A percentile compares a stretch with the other conserved stretches of the same genome.
phyloP scores from a whole-genome alignment of 495 filamentous ascomycete genomes.

The Penicillium pancosmium region DNA sequence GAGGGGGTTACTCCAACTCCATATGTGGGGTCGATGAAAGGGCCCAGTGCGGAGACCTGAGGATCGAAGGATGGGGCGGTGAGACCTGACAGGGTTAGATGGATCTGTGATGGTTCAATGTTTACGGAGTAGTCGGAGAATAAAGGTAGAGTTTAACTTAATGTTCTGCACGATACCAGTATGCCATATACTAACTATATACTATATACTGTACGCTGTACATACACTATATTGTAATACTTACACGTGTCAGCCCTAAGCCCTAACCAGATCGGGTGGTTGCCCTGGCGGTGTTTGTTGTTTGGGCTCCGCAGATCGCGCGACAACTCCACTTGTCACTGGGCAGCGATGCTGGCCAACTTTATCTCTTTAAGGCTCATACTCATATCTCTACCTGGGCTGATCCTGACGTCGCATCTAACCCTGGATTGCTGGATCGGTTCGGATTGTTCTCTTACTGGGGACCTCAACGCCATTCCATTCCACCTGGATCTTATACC shows the following conservation, averaged over 20 bases:
- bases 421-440: conserved; percentile 9
- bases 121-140: too few species aligned
- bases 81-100: neutral
- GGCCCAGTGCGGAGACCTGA: conserved; percentile 15
- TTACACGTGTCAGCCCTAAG: conserved; percentile 19
- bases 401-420: conserved; percentile 17
- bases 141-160: too few species aligned
- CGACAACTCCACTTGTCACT: conserved; percentile 7
- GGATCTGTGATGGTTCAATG: too few species aligned
- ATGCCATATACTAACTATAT: too few species aligned
- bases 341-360: conserved; percentile 8
- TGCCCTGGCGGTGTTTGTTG: conserved; percentile 32
- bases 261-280: conserved; percentile 24
- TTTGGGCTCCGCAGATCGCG: conserved; percentile 24
- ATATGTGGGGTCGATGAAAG: conserved; percentile 9
- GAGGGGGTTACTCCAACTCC: neutral
- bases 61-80: conserved; percentile 11
- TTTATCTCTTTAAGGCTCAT: conserved; percentile 17
- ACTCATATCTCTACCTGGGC: conserved; percentile 1
- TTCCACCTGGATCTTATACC: conserved; percentile 4
- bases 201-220: too few species aligned
- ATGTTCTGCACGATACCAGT: too few species aligned
- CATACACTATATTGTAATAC: too few species aligned
- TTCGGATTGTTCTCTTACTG: neutral
- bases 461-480: neutral